Evolutionary conservation across 805 yeast species (phyloP).

Genomic region (Zygoascus biomembranicola): DNA sequence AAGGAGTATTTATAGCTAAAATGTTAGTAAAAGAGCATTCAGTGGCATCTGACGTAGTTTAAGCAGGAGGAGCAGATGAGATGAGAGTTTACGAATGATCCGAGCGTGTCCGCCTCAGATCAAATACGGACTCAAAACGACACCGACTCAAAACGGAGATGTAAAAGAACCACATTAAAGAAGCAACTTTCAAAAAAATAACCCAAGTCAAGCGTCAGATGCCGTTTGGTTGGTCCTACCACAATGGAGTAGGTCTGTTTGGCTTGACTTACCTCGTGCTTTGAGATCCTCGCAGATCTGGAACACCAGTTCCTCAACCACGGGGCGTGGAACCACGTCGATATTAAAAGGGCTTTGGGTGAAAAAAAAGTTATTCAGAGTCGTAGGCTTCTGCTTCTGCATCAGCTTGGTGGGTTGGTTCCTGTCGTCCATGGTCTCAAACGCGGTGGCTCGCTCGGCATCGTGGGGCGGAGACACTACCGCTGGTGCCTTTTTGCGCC

Average conservation of each 20-base stretch:
- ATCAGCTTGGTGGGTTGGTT: constrained; percentile 5
- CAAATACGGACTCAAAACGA: too few species aligned
- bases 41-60: background rate
- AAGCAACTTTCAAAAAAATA: too few species aligned
- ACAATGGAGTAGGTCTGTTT: background rate
- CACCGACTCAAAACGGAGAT: too few species aligned
- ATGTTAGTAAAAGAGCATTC: background rate
- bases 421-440: background rate
- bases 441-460: background rate
- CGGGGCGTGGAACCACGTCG: constrained; percentile 20
- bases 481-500: background rate
- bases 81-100: background rate
- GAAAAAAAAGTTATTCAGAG: constrained; percentile 17
- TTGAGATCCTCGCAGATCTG: constrained; percentile 66
- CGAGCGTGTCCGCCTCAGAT: background rate
- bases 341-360: constrained; percentile 17
- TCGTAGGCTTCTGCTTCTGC: background rate
- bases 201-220: too few species aligned
- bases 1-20: constrained; percentile 49
- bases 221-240: background rate
- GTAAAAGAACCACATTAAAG: too few species aligned
- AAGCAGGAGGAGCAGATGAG: background rate
- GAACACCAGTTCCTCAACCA: constrained; percentile 58
- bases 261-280: constrained; percentile 38
- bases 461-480: background rate